phyloP scores from a whole-genome alignment of 176 grass and related monocot genomes.

The Ampelocalamus luodianensis region DNA sequence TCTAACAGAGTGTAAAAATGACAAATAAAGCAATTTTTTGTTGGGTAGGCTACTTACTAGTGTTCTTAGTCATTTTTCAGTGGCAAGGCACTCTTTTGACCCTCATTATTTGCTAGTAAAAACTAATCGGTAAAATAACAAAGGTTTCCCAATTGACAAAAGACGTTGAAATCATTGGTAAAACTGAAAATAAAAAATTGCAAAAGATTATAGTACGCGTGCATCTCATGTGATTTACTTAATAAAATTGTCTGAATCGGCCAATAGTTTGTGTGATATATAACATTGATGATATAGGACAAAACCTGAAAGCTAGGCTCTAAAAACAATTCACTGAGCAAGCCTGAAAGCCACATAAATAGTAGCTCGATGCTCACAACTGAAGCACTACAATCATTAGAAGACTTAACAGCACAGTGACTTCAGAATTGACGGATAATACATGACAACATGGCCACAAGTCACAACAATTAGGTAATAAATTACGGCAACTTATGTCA shows the following conservation, averaged over 20 bases:
- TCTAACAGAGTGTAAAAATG: neutral
- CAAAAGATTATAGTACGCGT: neutral
- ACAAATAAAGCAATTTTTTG: neutral
- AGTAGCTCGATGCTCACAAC: neutral
- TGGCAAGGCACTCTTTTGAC: neutral
- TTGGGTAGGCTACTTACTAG: neutral
- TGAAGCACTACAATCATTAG: neutral
- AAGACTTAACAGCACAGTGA: constrained; percentile 18
- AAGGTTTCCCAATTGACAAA: neutral
- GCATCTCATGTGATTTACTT: neutral
- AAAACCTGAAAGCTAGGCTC: neutral
- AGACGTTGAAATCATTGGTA: neutral
- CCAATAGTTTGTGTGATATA: neutral
- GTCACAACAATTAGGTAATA: constrained; percentile 36
- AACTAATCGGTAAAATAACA: neutral
- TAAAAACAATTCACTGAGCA: neutral
- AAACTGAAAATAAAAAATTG: neutral
- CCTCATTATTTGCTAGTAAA: neutral
- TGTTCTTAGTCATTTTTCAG: neutral
- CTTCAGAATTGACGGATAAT: constrained; percentile 16
- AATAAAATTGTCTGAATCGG: neutral
- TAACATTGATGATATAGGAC: neutral
- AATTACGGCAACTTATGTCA: constrained; percentile 37
- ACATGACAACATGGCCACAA: constrained; percentile 16
- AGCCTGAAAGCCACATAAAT: constrained; percentile 11